Evolutionary conservation across 176 grass and related monocot genomes (phyloP).

Genomic region (Alopecurus myosuroides): DNA sequence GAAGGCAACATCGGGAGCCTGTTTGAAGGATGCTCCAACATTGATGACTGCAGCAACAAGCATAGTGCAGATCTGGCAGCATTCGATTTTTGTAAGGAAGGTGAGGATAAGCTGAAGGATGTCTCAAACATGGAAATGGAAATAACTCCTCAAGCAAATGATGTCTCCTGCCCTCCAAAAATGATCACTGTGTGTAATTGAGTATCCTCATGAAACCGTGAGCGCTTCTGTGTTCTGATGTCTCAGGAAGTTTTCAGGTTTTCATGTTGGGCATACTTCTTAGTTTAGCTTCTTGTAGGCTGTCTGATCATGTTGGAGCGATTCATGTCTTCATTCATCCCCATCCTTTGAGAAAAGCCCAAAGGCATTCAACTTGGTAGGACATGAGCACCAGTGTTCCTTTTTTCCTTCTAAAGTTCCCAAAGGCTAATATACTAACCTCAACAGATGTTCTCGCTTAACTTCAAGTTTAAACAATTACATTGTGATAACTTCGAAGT

Average conservation of each 20-base stretch:
- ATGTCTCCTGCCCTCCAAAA: conserved; percentile 20
- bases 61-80: conserved; percentile 12
- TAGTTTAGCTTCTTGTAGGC: conserved; percentile 21
- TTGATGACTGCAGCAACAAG: conserved; percentile 18
- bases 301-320: neutral
- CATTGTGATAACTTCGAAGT: conserved; percentile 7
- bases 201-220: neutral
- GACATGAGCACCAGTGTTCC: neutral
- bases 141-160: conserved; percentile 17
- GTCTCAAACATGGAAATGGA: conserved; percentile 7
- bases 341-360: neutral
- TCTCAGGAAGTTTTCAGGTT: conserved; percentile 25
- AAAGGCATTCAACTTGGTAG: conserved; percentile 17
- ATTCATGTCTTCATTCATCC: neutral
- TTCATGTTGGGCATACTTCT: conserved; percentile 11
- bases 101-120: conserved; percentile 17
- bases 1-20: conserved; percentile 30
- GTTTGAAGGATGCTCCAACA: conserved; percentile 33
- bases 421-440: conserved; percentile 16
- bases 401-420: conserved; percentile 6
- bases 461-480: conserved; percentile 27
- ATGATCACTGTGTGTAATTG: conserved; percentile 53
- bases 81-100: conserved; percentile 20
- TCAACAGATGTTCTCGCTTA: conserved; percentile 13
- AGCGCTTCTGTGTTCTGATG: neutral